Evolutionary conservation across 2,329 filamentous ascomycete genomes (phyloP).

Genomic region (Sclerotinia borealis): DNA sequence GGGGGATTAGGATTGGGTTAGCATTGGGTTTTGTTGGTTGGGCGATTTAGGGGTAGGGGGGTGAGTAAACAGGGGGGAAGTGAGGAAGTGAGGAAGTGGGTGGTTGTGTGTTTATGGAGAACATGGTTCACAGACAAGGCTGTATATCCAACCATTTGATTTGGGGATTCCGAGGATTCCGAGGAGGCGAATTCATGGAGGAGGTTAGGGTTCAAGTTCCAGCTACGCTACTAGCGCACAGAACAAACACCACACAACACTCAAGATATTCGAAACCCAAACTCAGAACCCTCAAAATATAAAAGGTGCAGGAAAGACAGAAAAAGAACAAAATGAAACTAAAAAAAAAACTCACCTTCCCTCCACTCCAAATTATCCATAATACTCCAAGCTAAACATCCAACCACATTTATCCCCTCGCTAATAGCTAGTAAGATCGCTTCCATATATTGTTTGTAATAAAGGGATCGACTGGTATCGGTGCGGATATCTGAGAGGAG

Average conservation of each 20-base stretch:
- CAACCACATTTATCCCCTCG: constrained; percentile 71
- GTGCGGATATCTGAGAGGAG: constrained; percentile 48
- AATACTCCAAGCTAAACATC: constrained; percentile 82
- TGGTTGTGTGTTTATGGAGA: no score
- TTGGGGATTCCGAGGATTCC: no score
- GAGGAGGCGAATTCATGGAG: no score
- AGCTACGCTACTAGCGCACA: no score
- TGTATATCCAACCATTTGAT: no score
- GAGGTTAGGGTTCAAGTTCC: no score
- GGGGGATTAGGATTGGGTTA: neutral
- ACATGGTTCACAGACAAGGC: no score
- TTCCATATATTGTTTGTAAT: constrained; percentile 70
- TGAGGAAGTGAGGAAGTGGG: no score
- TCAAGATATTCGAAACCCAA: no score
- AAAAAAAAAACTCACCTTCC: neutral
- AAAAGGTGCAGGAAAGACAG: neutral
- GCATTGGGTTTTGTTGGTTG: neutral
- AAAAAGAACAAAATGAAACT: neutral
- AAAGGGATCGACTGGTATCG: constrained; percentile 71
- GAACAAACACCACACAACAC: no score
- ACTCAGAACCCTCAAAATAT: no score
- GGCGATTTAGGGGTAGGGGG: neutral
- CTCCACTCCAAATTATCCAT: constrained; percentile 55
- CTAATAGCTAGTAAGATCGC: constrained; percentile 63
- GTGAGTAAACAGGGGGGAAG: no score